Conservation (phyloP, 371 early-diverging fungal genomes). For the Dinochytrium kinnereticum region DNA sequence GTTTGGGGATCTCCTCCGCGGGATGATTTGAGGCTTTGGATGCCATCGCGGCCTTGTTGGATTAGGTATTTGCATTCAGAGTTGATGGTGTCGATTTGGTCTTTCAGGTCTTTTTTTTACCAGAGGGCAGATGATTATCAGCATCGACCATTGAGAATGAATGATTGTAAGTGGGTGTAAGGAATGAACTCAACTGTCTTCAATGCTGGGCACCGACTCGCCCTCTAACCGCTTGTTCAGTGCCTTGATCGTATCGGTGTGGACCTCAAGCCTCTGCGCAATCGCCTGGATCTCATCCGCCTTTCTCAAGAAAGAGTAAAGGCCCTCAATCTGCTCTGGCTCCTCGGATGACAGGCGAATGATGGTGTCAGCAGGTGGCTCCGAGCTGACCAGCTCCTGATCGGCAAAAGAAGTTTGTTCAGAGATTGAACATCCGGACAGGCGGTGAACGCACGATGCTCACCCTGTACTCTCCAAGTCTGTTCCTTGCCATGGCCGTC, state of each 20-base stretch:
- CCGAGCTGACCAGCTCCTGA: not conserved
- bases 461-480: conserved; percentile 9
- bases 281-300: conserved; percentile 1
- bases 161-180: not conserved
- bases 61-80: not conserved
- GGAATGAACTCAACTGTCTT: not conserved
- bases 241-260: not conserved
- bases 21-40: not conserved
- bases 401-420: too few species aligned
- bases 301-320: not conserved
- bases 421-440: not conserved
- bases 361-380: not conserved
- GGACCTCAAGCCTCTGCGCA: not conserved
- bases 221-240: not conserved
- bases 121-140: not conserved
- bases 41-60: not conserved
- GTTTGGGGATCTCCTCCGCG: not conserved
- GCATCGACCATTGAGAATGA: not conserved
- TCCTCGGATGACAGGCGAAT: not conserved
- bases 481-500: conserved; percentile 6
- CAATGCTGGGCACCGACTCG: not conserved
- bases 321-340: not conserved
- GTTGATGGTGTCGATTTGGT: not conserved
- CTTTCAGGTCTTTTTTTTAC: not conserved
- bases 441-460: not conserved